Base-by-base conservation (phyloP, 2,329 filamentous ascomycete genomes). In the Pyricularia grisea region DNA sequence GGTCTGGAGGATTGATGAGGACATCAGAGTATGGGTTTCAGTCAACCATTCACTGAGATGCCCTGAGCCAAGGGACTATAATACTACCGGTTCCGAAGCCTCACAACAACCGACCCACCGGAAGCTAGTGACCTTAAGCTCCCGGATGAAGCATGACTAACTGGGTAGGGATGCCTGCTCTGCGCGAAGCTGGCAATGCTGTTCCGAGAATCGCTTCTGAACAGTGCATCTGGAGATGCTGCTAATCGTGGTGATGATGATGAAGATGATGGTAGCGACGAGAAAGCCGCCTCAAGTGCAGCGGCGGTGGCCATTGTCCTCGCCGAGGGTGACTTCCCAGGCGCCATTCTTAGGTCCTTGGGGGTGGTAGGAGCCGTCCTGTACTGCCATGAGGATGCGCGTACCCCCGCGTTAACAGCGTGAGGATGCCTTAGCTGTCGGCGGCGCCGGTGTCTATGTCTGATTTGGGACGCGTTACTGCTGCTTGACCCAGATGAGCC, bases 281-380 rank as follows among this genome's bases (percentile, higher is more conserved):
- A 63, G 28, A 63, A 63, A 12, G 60, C 60, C 12, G 60, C 60
- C 25, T 63, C 60, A 7, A 63, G 60, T 28, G 60, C 60, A 28
- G 60, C 60, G 27, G 60, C 60, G 27, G 42, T 55, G 42, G 28
- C 60, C 60, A 28, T 63, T 11, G 28, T 63, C 27, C 60, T 27
- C 12, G 60, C 60, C 12, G 60, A 63, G 20, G 27, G 60, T 20
- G 60, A 63, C 60, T 28, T 63, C 14, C 25, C 60, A 20, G 23
- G 27, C 27, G 25, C 25, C 60, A 20, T 63, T 28, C 27, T 28
- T 28, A 30, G 25, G 60, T 63, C 85, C 64, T 79, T 80, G 7
- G 84, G 80, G 30, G 84, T 86, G n/a, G 83, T 85, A 0, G 85
- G 84, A 20, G 84, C 84, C 7, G 84, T 86, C 68, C 81, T 78